A percentile compares a stretch with the other conserved stretches of the same genome.
These are phyloP conservation scores for Elongisporangium senticosum DNA, from an alignment of 352 stramenopile species.

Conservation along the genomic window DNA sequence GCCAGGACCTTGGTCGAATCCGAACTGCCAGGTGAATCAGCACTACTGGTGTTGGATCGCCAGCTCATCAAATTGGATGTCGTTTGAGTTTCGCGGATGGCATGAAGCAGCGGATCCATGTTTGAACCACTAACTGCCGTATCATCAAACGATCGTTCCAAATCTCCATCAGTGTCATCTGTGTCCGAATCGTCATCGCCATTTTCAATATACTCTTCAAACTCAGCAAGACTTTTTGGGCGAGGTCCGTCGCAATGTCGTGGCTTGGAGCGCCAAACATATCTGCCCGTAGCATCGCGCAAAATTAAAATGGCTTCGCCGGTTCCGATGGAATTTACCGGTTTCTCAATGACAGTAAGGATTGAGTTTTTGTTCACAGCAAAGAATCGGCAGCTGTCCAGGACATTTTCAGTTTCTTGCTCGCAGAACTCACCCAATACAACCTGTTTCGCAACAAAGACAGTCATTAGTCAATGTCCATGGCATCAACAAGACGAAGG, in stretches of 20 bases:
- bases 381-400: constrained; percentile 72
- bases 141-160: background rate
- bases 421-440: constrained; percentile 55
- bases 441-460: constrained; percentile 16
- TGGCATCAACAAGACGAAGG: background rate
- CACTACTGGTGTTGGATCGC: constrained; percentile 24
- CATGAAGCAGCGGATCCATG: constrained; percentile 50
- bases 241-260: constrained; percentile 52
- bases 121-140: constrained; percentile 1
- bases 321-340: constrained; percentile 24
- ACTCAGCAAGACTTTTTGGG: constrained; percentile 50
- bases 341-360: constrained; percentile 78
- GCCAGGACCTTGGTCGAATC: constrained; percentile 27
- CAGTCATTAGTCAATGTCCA: background rate
- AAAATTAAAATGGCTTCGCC: constrained; percentile 73
- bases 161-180: constrained; percentile 11
- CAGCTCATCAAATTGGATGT: constrained; percentile 73
- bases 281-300: constrained; percentile 68
- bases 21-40: constrained; percentile 8
- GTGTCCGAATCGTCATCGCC: constrained; percentile 14
- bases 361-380: constrained; percentile 77
- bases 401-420: constrained; percentile 28
- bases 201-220: constrained; percentile 33
- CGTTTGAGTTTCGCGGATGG: constrained; percentile 53
- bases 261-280: constrained; percentile 74